Evolutionary conservation across 2,329 filamentous ascomycete genomes (phyloP), one percentile per base, ranked within the genome.

Genomic region (Trematosphaeria pertusa): DNA sequence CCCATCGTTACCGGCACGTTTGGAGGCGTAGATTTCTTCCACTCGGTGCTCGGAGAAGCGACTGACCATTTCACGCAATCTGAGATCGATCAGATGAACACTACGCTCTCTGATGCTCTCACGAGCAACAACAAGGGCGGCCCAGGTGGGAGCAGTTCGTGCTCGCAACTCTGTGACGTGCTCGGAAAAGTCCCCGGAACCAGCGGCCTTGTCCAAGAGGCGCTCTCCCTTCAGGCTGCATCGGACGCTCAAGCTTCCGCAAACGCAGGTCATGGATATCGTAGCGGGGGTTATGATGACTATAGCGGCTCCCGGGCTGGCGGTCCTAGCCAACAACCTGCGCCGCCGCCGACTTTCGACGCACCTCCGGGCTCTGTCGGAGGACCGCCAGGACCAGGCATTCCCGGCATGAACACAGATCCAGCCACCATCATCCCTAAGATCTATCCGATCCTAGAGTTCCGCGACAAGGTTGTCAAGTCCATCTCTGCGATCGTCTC

Each of bases 391-490:
- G 74, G 72, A 9, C 75, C 73, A 54, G 73, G 84, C 11, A 83
- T 91, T 8, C 88, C 87, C 15, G 90, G 88, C 5, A 89, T 92
- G 79, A 87, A 84, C 61, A 89, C 95, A 49, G 92, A 97, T 44
- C 75, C 75, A 2, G 64, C 74, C 17, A 72, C 67, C 18, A 65
- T 75, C 18, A 71, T 78, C 26, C 67, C 69, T 0, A 76, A 95
- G 73, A 97, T 99, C 56, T 97, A 97, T 64, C 94, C 94, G 1
- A 96, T 99, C 50, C 81, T 99, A 0, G 83, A 89, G 50, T 99
- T 97, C 78, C 84, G 93, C 49, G 94, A 99, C 77, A 94, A 88
- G 64, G 91, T 99, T 43, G 92, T 97, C 39, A 90, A 90, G 59
- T 83, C 87, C 31, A 91, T 99, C 71, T 91, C 86, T 64, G 83